phyloP scores from a whole-genome alignment of 495 filamentous ascomycete genomes.

The Neurospora hispaniola region DNA sequence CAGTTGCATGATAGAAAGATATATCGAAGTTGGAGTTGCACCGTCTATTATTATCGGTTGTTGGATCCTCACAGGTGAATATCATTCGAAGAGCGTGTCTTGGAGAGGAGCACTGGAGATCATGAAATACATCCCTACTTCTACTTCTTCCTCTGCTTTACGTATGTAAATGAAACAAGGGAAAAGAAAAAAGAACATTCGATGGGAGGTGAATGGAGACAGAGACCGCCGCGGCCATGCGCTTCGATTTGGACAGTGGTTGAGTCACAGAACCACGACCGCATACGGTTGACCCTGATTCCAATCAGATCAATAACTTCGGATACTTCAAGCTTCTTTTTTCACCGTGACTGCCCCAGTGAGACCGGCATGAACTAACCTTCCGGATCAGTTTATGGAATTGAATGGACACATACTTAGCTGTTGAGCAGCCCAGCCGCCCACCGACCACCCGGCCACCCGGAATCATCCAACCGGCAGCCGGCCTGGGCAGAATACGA shows the following conservation, averaged over 20 bases:
- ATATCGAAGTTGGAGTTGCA: not conserved
- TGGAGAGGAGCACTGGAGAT: not conserved
- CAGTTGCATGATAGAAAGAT: not conserved
- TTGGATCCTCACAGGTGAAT: not conserved
- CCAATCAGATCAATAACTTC: not conserved
- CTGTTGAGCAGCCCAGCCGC: not conserved
- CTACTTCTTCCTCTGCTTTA: not conserved
- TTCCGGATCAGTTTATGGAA: not conserved
- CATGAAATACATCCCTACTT: not conserved
- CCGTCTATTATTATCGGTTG: not conserved
- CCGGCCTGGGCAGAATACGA: not conserved
- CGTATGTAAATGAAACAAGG: not conserved
- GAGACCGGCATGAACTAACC: not conserved
- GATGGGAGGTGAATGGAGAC: not conserved
- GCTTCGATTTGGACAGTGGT: not conserved
- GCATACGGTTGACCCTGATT: not conserved
- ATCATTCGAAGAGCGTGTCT: not conserved
- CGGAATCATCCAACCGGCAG: not conserved
- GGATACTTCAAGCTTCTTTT: not conserved
- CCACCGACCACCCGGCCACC: not conserved
- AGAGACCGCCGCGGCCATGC: not conserved
- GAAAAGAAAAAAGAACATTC: not conserved
- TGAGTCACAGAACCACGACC: not conserved
- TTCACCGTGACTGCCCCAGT: not conserved
- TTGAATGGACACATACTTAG: not conserved